Evolutionary conservation across 2,329 filamentous ascomycete species (phyloP), one percentile per base, ranked within the genome.

Genomic region (Huntiella omanensis): DNA sequence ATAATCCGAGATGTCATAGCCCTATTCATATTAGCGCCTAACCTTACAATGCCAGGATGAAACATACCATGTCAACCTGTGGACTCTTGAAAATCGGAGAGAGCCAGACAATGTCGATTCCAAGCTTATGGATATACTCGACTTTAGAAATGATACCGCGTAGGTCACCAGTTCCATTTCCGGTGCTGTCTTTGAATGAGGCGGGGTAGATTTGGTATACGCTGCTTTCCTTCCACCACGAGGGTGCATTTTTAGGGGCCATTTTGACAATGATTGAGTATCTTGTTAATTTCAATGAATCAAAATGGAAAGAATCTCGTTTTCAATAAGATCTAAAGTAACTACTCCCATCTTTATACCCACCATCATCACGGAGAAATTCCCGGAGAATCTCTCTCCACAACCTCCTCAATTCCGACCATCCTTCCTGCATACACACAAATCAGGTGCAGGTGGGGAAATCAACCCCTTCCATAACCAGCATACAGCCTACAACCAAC

Each of bases 1-100:
- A 53, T 85, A 85, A 58, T 85, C 71, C 10, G 71, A 70, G 45
- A 83, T 71, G 55, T 83, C 80, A 56, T 83, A 83, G 36, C 78
- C 64, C 78, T 64, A 45, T 13, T 44, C 12, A 15, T 22, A 17
- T 33, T 28, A 39, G 19, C 5, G 10, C 11, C 13, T 13, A 10
- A 15, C 34, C 52, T 8, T 10, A 12, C 13, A 41, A 33, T 15
- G 56, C 13, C 49, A 64, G 61, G 12, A n/a, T 16, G 1, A n/a
- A 39, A 43, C 40, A 39, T 46, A 49, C 48, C 77, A 83, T 80
- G 54, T 83, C 79, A 40, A 73, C 60, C 54, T 77, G 72, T 0
- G 77, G 77, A 36, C 63, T 65, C 51, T 64, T 57, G 49, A 64
- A 68, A 37, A 66, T 67, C 32, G 65, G 65, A 12, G 62, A 65